A percentile compares a stretch with the other conserved stretches of the same genome.
Conservation (phyloP, 2,329 filamentous ascomycete genomes). For the Diplodia sapinea region DNA sequence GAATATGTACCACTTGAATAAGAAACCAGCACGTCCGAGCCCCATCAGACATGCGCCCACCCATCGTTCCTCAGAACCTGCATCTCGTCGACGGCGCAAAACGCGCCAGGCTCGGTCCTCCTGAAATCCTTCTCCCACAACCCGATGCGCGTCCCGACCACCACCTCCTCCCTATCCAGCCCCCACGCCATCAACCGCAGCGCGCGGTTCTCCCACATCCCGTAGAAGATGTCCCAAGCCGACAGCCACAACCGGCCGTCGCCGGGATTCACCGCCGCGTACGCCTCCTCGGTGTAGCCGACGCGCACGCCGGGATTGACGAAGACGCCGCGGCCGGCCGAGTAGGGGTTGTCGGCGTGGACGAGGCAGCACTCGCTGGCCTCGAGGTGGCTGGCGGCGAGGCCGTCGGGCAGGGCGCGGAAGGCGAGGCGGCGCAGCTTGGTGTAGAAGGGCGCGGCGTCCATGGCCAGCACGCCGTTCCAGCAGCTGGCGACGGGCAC, state of each 20-base stretch:
- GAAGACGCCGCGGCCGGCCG: slow-evolving; percentile 62
- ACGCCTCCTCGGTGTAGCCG: slow-evolving; percentile 59
- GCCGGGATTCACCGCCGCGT: slow-evolving; percentile 35
- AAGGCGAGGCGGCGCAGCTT: slow-evolving; percentile 52
- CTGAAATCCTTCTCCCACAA: slow-evolving; percentile 27
- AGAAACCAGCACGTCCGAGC: not conserved
- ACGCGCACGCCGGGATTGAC: slow-evolving; percentile 74
- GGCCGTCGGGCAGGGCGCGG: slow-evolving; percentile 66
- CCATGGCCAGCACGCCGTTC: slow-evolving; percentile 67
- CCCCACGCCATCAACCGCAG: not conserved
- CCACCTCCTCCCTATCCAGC: slow-evolving; percentile 25
- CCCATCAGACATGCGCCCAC: slow-evolving; percentile 45
- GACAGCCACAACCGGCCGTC: slow-evolving; percentile 33
- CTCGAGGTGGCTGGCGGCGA: slow-evolving; percentile 68
- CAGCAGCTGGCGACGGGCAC: slow-evolving; percentile 70
- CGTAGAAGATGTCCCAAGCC: slow-evolving; percentile 29
- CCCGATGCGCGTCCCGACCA: slow-evolving; percentile 28
- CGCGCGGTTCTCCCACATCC: slow-evolving; percentile 38
- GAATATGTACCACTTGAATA: not conserved
- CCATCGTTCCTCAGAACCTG: slow-evolving; percentile 45
- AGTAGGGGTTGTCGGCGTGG: slow-evolving; percentile 71
- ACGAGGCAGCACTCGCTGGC: slow-evolving; percentile 82
- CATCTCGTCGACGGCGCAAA: slow-evolving; percentile 49
- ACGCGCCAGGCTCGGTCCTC: slow-evolving; percentile 39
- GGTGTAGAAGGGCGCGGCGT: slow-evolving; percentile 61